Percentiles rank a stretch among this genome's conserved stretches.
Conservation (phyloP, 768 basidiomycete species). For the Austroboletus eburneus region DNA sequence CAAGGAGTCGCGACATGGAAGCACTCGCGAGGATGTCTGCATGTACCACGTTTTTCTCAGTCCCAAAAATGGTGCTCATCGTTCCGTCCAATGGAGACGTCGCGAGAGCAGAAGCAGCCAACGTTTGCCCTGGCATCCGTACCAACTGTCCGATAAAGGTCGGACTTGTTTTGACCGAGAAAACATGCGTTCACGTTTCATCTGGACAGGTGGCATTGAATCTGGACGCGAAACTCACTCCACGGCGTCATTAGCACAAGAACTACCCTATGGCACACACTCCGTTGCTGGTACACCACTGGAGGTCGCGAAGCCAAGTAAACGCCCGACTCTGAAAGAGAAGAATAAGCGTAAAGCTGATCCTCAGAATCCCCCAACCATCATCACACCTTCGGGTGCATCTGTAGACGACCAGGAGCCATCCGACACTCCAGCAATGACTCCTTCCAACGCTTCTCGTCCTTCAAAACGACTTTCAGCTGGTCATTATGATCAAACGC, state of each 20-base stretch:
- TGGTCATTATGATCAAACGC: constrained; percentile 1
- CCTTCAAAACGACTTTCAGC: constrained; percentile 12
- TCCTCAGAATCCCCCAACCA: constrained; percentile 19
- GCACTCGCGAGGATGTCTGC: neutral
- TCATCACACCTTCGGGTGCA: constrained; percentile 16
- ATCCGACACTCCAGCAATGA: neutral
- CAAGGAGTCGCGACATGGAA: neutral
- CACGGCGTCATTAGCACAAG: neutral
- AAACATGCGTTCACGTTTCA: neutral
- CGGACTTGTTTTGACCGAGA: neutral
- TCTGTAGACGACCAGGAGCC: constrained; percentile 19
- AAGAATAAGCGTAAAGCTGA: constrained; percentile 21
- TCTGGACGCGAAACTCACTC: neutral
- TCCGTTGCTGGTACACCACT: neutral
- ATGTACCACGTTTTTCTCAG: neutral
- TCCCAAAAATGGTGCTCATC: neutral
- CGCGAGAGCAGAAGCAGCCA: neutral
- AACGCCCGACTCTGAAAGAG: neutral
- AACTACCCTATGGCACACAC: neutral
- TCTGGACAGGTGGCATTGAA: neutral
- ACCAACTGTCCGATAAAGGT: constrained; percentile 10
- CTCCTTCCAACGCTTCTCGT: constrained; percentile 1
- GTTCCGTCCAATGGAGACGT: neutral
- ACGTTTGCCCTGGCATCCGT: no score
- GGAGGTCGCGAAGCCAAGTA: neutral